Base-by-base conservation (phyloP, 176 grass and related monocot genomes). In the Microstegium vimineum region DNA sequence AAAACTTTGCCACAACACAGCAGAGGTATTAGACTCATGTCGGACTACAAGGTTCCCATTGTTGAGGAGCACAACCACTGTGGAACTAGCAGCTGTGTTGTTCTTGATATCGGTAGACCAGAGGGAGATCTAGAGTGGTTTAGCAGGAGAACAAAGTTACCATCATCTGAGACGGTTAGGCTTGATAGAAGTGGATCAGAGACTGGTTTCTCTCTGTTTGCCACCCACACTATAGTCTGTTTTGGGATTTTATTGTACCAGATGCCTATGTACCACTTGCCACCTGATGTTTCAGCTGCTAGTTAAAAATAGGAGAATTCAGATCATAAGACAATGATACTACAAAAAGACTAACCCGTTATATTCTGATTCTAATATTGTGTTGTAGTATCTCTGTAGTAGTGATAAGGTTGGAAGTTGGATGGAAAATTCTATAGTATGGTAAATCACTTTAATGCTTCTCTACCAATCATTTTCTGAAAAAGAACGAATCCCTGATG, bases 141-240 rank as follows among this genome's bases (percentile, higher is more conserved):
- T 23, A 13, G 13, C 11, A 71, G 65, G 27, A 91, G 84, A 46
- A 34, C 76, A 15, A 87, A 33, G 31, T 84, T 83, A 11, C 89
- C 80, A 20, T 90, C 49, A 22, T 42, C 20, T 33, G 82, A 85
- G 18, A 88, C 67, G 40, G 12, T 82, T 70, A 91, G 64, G 25
- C 37, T 79, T 17, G 85, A 71, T 20, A 63, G 66, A 56, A 20
- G 10, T 63, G 85, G 82, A 71, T 87, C 66, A 20, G 65, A 33
- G 6, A 88, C 23, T 26, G 89, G 89, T 71, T 59, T 60, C n/a
- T 88, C 73, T 52, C 82, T 77, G 81, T 88, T 91, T 8, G 81
- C 85, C 5, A 91, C 81, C 89, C 89, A 91, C 5, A 85, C 89
- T 13, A 61, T 8, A 4, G 89, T 87, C 82, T 75, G 70, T 38